phyloP scores from a whole-genome alignment of 2,329 filamentous ascomycete species.

The Trichoderma breve region DNA sequence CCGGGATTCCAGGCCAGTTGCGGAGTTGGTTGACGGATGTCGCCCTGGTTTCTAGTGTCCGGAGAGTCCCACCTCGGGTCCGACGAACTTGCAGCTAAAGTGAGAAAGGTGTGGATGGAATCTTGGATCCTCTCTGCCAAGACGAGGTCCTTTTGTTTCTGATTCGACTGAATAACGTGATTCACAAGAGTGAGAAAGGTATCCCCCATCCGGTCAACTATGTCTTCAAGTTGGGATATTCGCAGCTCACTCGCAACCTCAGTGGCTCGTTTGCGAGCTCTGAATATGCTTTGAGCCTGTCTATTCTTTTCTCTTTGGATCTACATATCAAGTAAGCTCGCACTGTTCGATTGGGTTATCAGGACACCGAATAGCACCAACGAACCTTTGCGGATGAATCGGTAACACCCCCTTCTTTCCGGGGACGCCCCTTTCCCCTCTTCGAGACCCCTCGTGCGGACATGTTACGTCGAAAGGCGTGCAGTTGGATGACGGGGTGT shows the following conservation, averaged over 20 bases:
- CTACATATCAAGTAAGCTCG: background rate
- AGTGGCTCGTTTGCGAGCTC: background rate
- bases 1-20: background rate
- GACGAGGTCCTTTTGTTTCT: background rate
- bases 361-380: background rate
- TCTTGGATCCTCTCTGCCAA: background rate
- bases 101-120: background rate
- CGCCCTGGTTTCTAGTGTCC: background rate
- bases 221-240: background rate
- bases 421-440: background rate
- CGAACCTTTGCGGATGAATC: background rate
- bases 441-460: background rate
- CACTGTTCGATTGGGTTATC: background rate
- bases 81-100: background rate
- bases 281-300: background rate
- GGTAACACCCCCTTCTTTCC: background rate
- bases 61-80: background rate
- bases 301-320: background rate
- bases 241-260: background rate
- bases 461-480: background rate
- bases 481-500: background rate
- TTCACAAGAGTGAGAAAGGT: background rate
- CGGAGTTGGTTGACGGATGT: background rate
- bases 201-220: background rate
- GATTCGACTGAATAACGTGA: background rate